Conservation (phyloP, 2,329 filamentous ascomycete species). For the Beauveria pseudobassiana region DNA sequence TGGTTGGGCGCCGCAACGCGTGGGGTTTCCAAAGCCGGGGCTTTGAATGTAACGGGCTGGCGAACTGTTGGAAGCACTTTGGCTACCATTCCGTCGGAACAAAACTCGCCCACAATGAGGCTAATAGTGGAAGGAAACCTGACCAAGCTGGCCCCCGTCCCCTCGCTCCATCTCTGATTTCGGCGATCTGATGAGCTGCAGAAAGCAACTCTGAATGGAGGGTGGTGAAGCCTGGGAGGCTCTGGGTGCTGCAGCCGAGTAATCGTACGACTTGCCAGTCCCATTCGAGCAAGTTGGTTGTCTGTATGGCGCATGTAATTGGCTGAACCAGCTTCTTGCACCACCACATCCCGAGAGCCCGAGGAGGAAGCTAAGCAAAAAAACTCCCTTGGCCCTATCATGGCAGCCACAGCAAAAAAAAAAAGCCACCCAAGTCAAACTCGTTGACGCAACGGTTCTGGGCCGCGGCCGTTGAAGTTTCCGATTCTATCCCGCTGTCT, state of each 20-base stretch:
- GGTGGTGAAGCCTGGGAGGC: neutral
- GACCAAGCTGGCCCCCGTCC: no score
- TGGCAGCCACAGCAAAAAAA: neutral
- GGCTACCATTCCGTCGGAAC: no score
- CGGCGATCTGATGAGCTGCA: neutral
- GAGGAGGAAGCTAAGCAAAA: neutral
- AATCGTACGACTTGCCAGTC: constrained; percentile 4
- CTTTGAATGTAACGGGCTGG: no score
- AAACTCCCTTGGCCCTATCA: neutral
- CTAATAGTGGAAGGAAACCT: no score
- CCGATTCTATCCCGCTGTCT: no score
- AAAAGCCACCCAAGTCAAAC: neutral
- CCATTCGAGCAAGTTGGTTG: neutral
- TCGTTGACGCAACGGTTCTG: no score
- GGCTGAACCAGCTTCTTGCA: neutral
- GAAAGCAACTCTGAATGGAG: neutral
- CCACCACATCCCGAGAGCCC: neutral
- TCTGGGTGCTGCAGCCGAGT: neutral
- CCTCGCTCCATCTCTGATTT: neutral
- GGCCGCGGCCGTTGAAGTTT: no score
- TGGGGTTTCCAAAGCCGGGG: neutral
- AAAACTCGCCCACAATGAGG: no score
- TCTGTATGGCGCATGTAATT: neutral
- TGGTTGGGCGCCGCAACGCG: no score
- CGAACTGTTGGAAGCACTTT: no score